Conservation (phyloP, 1,139 yeast species). For the Hyphopichia wangnamkhiaoensis region DNA sequence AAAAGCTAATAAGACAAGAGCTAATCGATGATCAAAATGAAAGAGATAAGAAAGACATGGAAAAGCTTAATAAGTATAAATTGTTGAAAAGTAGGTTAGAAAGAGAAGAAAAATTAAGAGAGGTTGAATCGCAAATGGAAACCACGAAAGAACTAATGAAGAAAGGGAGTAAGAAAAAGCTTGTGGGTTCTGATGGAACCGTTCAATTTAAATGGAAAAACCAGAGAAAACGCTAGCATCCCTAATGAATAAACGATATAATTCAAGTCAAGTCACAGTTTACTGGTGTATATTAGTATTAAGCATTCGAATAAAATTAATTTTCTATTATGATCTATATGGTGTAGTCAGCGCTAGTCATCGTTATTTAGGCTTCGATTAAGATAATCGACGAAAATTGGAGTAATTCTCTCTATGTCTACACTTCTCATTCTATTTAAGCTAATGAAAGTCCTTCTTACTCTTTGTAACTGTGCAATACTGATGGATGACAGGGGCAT, state of each 20-base stretch:
- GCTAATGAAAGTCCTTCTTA: conserved; percentile 76
- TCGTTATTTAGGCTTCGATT: conserved; percentile 50
- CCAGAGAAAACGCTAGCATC: conserved; percentile 73
- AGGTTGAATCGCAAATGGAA: conserved; percentile 73
- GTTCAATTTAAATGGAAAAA: conserved; percentile 83
- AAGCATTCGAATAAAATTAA: too few species aligned
- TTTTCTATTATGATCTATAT: too few species aligned
- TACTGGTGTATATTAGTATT: not conserved
- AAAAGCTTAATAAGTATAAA: conserved; percentile 60
- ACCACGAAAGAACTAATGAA: conserved; percentile 85
- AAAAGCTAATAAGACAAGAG: conserved; percentile 25
- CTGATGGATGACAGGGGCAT: conserved; percentile 68
- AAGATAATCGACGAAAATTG: conserved; percentile 73
- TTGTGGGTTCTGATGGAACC: conserved; percentile 63
- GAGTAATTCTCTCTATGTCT: conserved; percentile 64
- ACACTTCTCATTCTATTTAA: conserved; percentile 78
- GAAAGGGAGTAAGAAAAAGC: conserved; percentile 82
- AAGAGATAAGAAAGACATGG: conserved; percentile 48
- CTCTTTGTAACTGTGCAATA: conserved; percentile 77
- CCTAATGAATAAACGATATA: too few species aligned
- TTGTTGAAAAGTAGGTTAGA: conserved; percentile 60
- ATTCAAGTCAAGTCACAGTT: too few species aligned
- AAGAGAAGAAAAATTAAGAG: conserved; percentile 64
- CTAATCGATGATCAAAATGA: conserved; percentile 29
- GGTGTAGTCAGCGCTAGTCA: conserved; percentile 2